These are phyloP conservation scores for Orobanche coerulescens DNA, from an alignment of 257 asterid species.

Conservation along the genomic window DNA sequence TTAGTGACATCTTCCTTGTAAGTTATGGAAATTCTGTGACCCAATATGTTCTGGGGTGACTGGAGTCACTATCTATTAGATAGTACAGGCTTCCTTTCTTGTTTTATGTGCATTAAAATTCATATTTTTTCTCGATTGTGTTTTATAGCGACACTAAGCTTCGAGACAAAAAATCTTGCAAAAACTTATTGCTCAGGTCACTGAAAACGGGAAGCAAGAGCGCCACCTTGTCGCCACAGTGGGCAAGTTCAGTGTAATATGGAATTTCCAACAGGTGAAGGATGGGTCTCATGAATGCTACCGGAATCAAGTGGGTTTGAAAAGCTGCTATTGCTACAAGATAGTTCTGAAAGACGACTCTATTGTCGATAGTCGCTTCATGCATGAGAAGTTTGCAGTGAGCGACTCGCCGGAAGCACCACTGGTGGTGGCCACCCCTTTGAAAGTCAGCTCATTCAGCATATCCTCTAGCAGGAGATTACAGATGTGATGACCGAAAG, in stretches of 20 bases:
- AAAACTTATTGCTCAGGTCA: slow-evolving; percentile 45
- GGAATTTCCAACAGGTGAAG: slow-evolving; percentile 95
- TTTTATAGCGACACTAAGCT: not conserved
- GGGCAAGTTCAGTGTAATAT: slow-evolving; percentile 95
- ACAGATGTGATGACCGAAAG: slow-evolving; percentile 25
- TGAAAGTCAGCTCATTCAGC: slow-evolving; percentile 95
- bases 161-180: not conserved
- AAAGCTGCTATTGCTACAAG: slow-evolving; percentile 87
- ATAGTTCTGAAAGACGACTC: slow-evolving; percentile 52
- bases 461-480: slow-evolving; percentile 67
- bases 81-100: not conserved
- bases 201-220: slow-evolving; percentile 90
- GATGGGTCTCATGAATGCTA: slow-evolving; percentile 86
- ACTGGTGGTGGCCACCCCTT: slow-evolving; percentile 60
- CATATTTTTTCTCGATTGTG: not conserved
- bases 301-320: slow-evolving; percentile 57
- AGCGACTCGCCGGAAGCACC: slow-evolving; percentile 70
- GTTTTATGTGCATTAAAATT: not conserved
- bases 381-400: slow-evolving; percentile 92
- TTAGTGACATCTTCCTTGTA: not conserved
- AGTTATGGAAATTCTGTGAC: not conserved
- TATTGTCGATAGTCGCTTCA: slow-evolving; percentile 63
- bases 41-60: not conserved
- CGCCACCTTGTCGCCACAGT: slow-evolving; percentile 94
- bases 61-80: not conserved